These are phyloP conservation scores for Plantago major DNA, from an alignment of 257 asterid species.

Conservation along the genomic window DNA sequence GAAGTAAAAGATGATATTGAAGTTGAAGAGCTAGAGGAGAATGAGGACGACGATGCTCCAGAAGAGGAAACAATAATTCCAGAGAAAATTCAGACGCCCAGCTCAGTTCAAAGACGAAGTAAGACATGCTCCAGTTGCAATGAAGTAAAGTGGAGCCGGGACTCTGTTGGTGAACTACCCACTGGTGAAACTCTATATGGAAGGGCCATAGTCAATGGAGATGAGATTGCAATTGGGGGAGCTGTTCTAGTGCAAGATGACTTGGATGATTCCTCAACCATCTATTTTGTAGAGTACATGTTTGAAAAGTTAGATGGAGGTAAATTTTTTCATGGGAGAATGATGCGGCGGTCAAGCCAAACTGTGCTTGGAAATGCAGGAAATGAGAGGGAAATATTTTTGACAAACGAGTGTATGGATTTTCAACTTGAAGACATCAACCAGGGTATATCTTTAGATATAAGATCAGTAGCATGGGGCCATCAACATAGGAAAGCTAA, in stretches of 20 bases:
- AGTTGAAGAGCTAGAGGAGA: conserved; percentile 65
- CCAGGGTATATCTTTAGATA: conserved; percentile 41
- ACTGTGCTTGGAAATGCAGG: conserved; percentile 89
- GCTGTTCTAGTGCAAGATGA: conserved; percentile 61
- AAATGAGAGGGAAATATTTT: conserved; percentile 78
- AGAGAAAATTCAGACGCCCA: conserved; percentile 33
- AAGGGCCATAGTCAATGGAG: conserved; percentile 50
- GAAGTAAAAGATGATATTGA: conserved; percentile 65
- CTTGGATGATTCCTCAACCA: conserved; percentile 36
- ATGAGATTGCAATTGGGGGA: conserved; percentile 50
- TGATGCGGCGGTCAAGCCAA: conserved; percentile 68
- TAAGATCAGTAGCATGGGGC: conserved; percentile 73
- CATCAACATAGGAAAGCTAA: conserved; percentile 72
- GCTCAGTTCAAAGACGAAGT: conserved; percentile 28
- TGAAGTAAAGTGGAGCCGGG: conserved; percentile 64
- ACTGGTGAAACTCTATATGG: conserved; percentile 54
- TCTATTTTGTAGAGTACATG: conserved; percentile 80
- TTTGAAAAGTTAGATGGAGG: conserved; percentile 61
- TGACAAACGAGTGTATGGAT: conserved; percentile 69
- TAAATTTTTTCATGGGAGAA: conserved; percentile 81
- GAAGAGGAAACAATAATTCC: conserved; percentile 42
- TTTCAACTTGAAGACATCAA: conserved; percentile 54
- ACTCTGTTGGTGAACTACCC: conserved; percentile 48
- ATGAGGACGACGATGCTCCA: conserved; percentile 62
- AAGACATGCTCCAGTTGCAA: conserved; percentile 37